These are phyloP conservation scores for Cladochytrium replicatum DNA, from an alignment of 192 early-diverging fungal genomes.

Conservation along the genomic window DNA sequence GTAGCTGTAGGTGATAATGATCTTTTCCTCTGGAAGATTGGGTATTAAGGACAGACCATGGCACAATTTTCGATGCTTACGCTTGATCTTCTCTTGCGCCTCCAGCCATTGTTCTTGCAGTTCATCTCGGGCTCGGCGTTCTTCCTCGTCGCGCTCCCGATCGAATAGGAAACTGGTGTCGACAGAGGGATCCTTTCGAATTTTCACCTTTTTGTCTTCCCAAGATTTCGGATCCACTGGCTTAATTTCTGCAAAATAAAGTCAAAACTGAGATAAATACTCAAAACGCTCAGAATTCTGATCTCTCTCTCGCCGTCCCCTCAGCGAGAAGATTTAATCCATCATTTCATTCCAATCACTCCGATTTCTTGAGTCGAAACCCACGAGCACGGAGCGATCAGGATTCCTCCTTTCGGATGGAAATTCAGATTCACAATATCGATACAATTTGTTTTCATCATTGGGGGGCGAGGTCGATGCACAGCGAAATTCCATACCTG, in stretches of 20 bases:
- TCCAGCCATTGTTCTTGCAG: constrained; percentile 72
- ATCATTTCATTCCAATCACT: constrained; percentile 23
- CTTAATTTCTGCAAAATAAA: constrained; percentile 1
- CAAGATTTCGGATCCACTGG: constrained; percentile 18
- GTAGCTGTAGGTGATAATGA: constrained; percentile 83
- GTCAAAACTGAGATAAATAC: no score
- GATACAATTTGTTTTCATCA: no score
- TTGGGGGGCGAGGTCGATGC: no score
- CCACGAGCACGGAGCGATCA: no score
- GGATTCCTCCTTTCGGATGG: no score
- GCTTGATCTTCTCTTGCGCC: constrained; percentile 75
- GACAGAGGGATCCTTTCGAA: constrained; percentile 75
- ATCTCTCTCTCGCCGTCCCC: neutral
- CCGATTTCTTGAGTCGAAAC: constrained; percentile 6
- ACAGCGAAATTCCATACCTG: no score
- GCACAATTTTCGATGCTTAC: constrained; percentile 21
- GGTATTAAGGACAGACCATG: neutral
- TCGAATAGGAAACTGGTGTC: constrained; percentile 92
- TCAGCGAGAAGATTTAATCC: constrained; percentile 44
- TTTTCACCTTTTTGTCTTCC: constrained; percentile 24
- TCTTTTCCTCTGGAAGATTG: constrained; percentile 49
- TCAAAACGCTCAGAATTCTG: neutral
- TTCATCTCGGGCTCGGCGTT: constrained; percentile 59
- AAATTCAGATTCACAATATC: no score
- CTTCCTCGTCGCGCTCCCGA: constrained; percentile 71